Evolutionary conservation across 345 rosid species (phyloP), one percentile per base, ranked within the genome.

Genomic region (Stellera chamaejasme): DNA sequence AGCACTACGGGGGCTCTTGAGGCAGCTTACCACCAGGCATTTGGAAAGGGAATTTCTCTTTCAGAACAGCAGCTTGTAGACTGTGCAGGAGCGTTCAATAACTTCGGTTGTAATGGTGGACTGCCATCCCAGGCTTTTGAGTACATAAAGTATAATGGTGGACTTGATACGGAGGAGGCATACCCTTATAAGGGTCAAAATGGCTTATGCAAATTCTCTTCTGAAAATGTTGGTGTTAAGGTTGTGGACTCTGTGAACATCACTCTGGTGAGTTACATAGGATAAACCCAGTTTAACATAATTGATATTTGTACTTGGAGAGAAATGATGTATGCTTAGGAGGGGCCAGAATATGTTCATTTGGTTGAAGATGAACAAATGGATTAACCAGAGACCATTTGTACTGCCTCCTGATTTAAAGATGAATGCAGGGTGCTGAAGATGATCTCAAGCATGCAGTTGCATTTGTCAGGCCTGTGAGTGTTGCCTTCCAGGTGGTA

Each of bases 11-110:
- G 99, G 63, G 89, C 99, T 45, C 94, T 93, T 46, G 99, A 93
- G 78, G 97, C 99, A 56, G 99, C 98, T 66, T 93, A 93, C 65
- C 89, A 74, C 67, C 99, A 89, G 66, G 96, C 97, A 41, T 82
- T 75, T 67, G 90, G 94, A 52, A 89, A 89, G 70, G 77, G 58
- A 45, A 87, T 87, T 55, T 82, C 91, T 46, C 76, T 93, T 13
- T 89, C 99, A 12, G 99, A 93, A 71, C 99, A 93, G 63, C 99
- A 93, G 78, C 97, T 93, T 60, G 99, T 93, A 66, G 99, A 93
- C 73, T 93, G 99, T 59, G 99, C 99, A 28, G 71, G 81, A 48
- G 87, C 94, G 50, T 93, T 84, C 69, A 81, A 87, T 63, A 93
- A 93, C 73, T 78, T 76, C 44, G 99, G 99, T 45, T 93, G 99